These are phyloP conservation scores for Alternaria sp. DNA, from an alignment of 2,329 filamentous ascomycete species.

Conservation along the genomic window DNA sequence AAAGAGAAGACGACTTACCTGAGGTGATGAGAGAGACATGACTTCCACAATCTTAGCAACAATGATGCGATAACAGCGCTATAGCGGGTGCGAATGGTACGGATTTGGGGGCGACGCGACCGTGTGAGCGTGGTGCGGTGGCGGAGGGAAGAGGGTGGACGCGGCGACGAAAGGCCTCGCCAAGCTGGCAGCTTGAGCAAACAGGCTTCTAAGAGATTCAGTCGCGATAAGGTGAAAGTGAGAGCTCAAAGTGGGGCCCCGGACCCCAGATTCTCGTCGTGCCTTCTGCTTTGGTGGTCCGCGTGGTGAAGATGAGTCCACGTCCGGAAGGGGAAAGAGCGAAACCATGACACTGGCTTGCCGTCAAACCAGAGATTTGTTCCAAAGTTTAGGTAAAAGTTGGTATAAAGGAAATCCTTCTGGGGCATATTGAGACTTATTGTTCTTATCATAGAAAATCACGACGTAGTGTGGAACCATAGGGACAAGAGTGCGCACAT, in stretches of 20 bases:
- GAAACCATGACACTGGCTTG: background rate
- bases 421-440: background rate
- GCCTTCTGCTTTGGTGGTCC: conserved; percentile 8
- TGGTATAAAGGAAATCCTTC: background rate
- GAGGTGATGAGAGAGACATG: conserved; percentile 8
- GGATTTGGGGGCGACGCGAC: background rate
- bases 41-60: background rate
- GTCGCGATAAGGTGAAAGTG: background rate
- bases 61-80: background rate
- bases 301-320: conserved; percentile 4
- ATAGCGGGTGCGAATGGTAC: background rate
- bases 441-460: background rate
- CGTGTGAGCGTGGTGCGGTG: background rate
- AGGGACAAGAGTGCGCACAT: background rate
- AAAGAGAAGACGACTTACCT: conserved; percentile 15
- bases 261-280: background rate
- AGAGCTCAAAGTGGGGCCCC: background rate
- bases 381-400: background rate
- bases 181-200: conserved; percentile 8
- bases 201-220: background rate
- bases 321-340: background rate
- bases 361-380: background rate
- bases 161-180: background rate
- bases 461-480: background rate
- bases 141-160: background rate